phyloP scores from a whole-genome alignment of 2,329 filamentous ascomycete species.

The Fusarium azukiicola region DNA sequence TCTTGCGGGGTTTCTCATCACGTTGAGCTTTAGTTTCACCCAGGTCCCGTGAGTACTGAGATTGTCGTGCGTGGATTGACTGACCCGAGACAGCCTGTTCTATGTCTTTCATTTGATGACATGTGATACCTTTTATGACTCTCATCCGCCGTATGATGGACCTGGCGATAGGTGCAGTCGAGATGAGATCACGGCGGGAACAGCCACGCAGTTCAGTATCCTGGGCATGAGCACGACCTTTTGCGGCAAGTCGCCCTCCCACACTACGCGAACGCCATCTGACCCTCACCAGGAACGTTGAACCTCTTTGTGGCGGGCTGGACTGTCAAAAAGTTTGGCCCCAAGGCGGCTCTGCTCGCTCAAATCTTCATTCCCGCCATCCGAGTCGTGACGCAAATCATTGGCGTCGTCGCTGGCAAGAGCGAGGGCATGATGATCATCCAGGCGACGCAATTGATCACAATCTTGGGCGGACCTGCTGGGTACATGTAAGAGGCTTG shows the following conservation, averaged over 20 bases:
- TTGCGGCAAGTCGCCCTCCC: constrained; percentile 69
- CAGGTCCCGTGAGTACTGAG: constrained; percentile 68
- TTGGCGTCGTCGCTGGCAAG: constrained; percentile 83
- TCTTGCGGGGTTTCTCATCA: constrained; percentile 80
- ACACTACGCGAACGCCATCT: rapidly evolving
- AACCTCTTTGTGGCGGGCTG: constrained; percentile 83
- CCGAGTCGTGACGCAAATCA: constrained; percentile 80
- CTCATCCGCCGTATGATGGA: constrained; percentile 73
- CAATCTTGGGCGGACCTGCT: constrained; percentile 83
- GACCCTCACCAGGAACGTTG: constrained; percentile 37
- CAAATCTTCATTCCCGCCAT: constrained; percentile 84
- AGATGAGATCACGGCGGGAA: constrained; percentile 82
- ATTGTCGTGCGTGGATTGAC: not conserved
- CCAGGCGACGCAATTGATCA: constrained; percentile 84
- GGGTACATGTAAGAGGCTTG: constrained; percentile 77
- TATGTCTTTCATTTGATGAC: constrained; percentile 87
- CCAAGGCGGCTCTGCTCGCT: constrained; percentile 80
- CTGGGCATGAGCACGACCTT: constrained; percentile 84
- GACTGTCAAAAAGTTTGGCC: constrained; percentile 83
- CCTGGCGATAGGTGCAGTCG: constrained; percentile 77
- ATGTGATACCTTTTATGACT: constrained; percentile 84
- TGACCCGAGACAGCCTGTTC: constrained; percentile 64
- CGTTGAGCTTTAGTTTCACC: constrained; percentile 71
- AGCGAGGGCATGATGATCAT: constrained; percentile 83
- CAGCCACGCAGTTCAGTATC: constrained; percentile 82